Base-by-base conservation (phyloP, 1,284 basidiomycete species). In the Laetiporus sulphureus region DNA sequence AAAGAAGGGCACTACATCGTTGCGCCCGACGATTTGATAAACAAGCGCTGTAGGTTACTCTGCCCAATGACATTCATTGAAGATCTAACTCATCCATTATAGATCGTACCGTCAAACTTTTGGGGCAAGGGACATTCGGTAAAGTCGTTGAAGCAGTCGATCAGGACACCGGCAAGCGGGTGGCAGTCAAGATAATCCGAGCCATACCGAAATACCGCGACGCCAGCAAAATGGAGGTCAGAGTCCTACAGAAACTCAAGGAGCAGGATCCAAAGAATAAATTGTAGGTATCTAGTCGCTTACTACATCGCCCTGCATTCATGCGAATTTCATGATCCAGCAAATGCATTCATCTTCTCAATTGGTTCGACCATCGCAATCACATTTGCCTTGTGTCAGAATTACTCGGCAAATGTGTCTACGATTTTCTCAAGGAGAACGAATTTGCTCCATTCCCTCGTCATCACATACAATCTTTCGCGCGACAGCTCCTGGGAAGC, bases 401-500 rank as follows among this genome's bases (percentile, higher is more conserved):
- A 62, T 75, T 99, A 25, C 75, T 98, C 38, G 93, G 93, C 51
- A 91, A 94, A 83, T 98, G 93, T 65, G 90, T 99, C 18, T 99
- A 98, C 60, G 96, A 99, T 62, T 99, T 99, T 61, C 73, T 99
- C 56, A 99, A 98, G 71, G 91, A 96, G 60, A 99, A 99, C 66
- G 80, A 88, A 47, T 99, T 98, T 65, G 81, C 89, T 36, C 92
- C 96, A 2, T 99, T 99, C 64, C 95, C 95, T 42, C 83, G 91
- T 49, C 77, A 83, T 49, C 94, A 99, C 58, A 99, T 99, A 42
- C 96, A 98, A 70, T 81, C 83, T 43, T 99, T 99, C 60, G 95
- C 94, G 29, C 78, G 79, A 52, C 93, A 97, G 64, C 71, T 99
- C 44, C 74, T 99, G 46, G 85, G 82, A 46, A 96, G 92, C 59